phyloP scores from a whole-genome alignment of 768 basidiomycete species.

The Cantharellus cinnabarinus region DNA sequence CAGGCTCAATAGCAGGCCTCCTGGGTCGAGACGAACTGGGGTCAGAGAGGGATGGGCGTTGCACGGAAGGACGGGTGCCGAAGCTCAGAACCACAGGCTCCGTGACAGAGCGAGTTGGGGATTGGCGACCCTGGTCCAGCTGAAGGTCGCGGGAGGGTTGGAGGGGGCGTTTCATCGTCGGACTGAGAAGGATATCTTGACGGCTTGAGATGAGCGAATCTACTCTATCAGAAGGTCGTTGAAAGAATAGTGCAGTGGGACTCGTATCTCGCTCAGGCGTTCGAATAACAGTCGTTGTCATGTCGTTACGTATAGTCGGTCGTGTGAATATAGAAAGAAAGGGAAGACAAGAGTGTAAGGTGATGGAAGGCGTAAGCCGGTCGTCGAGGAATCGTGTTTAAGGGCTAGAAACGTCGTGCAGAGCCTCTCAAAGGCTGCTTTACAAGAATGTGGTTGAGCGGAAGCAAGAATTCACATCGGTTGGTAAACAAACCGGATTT shows the following conservation, averaged over 20 bases:
- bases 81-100: not conserved
- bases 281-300: not conserved
- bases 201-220: not conserved
- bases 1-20: not conserved
- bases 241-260: not conserved
- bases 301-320: not conserved
- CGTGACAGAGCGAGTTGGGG: not conserved
- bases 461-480: not conserved
- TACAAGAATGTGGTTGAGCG: not conserved
- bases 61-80: not conserved
- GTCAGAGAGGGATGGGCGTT: not conserved
- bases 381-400: not conserved
- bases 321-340: not conserved
- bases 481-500: not conserved
- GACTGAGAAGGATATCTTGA: not conserved
- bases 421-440: not conserved
- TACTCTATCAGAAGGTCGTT: not conserved
- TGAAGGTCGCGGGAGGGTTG: not conserved
- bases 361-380: no score
- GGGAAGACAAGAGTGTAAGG: not conserved
- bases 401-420: not conserved
- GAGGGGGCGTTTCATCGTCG: not conserved
- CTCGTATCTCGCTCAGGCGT: not conserved
- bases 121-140: not conserved
- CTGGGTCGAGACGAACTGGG: not conserved